Evolutionary conservation across 352 stramenopile species (phyloP), one percentile per base, ranked within the genome.

Genomic region (Phytopythium montanum): DNA sequence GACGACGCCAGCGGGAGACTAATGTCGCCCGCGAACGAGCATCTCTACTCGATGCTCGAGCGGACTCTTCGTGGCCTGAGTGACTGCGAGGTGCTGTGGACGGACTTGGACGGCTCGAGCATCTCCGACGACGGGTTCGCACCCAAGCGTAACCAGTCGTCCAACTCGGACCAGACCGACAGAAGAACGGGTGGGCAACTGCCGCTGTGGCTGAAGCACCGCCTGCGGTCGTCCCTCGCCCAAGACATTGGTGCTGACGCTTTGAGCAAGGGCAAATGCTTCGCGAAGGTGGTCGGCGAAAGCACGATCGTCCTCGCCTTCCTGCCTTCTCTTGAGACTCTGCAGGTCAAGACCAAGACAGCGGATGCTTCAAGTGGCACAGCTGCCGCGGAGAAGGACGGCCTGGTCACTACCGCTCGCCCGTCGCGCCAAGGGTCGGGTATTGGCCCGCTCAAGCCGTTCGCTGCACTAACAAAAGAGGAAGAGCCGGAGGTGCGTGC

Each of bases 41-140:
- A 94, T 62, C 58, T 96, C 12, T 94, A 94, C 68, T 92, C 80
- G n/a, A 94, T 96, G 85, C 59, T 94, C 16, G 79, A 94, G 56
- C 71, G 85, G 21, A 94, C 85, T 34, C 55, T 96, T 16, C 69
- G 72, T 7, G 79, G 85, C 5, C 50, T 96, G 36, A 94, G 83
- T 50, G 87, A 96, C 61, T 94, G 81, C 58, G 85, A 96, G 62
- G 85, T 96, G 14, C 72, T 76, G 33, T 96, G 87, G 87, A 93
- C 87, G 9, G 87, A 96, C 57, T 78, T 80, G 46, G 79, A 83
- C 54, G 81, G 81, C 21, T 61, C 79, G 46, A 51, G 61, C 49
- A 63, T 87, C 2, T 56, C 61, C 4, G 65, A 56, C 9, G 50
- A 56, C 31, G 34, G 29, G 0, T n/a, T 33, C 14, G 3, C n/a